Conservation (phyloP, 305 asterid species). For the Solanum aculeatissimum region DNA sequence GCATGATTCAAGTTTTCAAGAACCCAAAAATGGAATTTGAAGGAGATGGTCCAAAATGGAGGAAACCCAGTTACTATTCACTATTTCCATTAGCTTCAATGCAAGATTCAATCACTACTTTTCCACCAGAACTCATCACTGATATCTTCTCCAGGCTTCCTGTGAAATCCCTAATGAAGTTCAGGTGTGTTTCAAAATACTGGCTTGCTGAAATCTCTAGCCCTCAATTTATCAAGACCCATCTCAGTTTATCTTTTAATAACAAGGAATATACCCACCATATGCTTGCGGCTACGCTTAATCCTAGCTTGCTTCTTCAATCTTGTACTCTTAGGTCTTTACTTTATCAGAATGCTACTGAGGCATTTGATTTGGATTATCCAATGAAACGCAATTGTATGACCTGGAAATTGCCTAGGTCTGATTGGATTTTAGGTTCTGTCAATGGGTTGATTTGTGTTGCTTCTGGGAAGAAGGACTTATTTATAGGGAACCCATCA, state of each 20-base stretch:
- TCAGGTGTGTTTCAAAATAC: background rate
- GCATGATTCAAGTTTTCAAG: background rate
- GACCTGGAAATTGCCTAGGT: background rate
- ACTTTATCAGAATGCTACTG: background rate
- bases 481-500: background rate
- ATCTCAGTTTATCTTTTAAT: background rate
- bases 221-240: background rate
- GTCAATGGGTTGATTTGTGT: background rate
- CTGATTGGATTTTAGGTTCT: background rate
- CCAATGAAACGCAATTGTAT: background rate
- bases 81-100: too few species aligned
- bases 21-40: background rate
- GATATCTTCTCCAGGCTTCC: background rate
- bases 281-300: background rate
- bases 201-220: background rate
- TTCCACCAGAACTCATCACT: background rate
- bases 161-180: background rate
- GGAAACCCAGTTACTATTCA: background rate
- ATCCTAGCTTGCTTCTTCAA: background rate
- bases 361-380: background rate
- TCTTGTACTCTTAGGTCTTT: background rate
- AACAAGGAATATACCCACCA: background rate
- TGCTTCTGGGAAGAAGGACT: background rate
- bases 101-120: background rate
- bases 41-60: background rate